Base-by-base conservation (phyloP, 1,284 basidiomycete species). In the Xerocomus nothofagi region DNA sequence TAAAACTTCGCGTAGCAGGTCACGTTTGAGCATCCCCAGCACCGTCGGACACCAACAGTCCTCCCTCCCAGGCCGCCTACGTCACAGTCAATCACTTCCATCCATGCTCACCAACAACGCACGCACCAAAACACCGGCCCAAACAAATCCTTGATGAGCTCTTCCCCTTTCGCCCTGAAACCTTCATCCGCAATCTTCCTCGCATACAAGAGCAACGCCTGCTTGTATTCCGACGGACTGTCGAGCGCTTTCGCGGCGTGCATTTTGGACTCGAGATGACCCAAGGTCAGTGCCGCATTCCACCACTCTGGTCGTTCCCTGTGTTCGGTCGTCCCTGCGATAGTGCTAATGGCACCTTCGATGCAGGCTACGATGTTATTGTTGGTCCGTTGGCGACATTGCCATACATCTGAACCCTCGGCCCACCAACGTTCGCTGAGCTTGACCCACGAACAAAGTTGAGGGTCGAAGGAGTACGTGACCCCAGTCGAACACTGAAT, bases 161-260 rank as follows among this genome's bases (percentile, higher is more conserved):
- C 94, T 66, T 94, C 92, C 9, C 85, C 93, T 63, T 93, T 91
- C 26, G 75, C 86, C 53, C 82, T 75, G 67, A 93, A 92, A 0
- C 87, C 90, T 65, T 94, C 91, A 57, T 95, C 88, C 30, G 85
- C 90, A 39, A 97, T 75, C 69, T 81, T 84, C 73, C 82, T 88
- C 41, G 90, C 85, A 68, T 95, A 96, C 57, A 82, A 61, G 48
- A 85, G 59, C 57, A 96, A 65, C 50, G 82, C 83, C 59, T 84
- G 78, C 68, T 84, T 88, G 69, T 89, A 94, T 70, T 97, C 93
- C 39, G 74, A 70, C n/a, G 82, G 81, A 57, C 91, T 93, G 17
- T 91, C 88, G 32, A 94, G 71, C 34, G 82, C 66, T 53, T 76
- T 80, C 11, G 89, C 81, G 4, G 86, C 82, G 60, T 86, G 81